Evolutionary conservation across 192 early-diverging fungal genomes (phyloP).

Genomic region (Mortierella hygrophila): DNA sequence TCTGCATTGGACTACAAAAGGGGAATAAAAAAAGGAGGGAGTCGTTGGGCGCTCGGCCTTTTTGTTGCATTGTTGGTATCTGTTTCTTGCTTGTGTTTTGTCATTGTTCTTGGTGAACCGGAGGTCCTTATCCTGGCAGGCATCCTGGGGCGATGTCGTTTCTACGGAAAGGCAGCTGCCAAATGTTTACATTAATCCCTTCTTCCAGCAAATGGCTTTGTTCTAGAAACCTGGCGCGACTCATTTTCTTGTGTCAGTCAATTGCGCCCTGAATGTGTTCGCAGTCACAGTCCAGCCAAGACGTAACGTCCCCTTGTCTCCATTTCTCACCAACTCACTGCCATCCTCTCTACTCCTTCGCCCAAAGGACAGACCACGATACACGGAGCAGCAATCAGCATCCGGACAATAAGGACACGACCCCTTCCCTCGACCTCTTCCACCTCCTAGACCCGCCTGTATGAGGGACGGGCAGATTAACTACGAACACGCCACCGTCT

Average conservation of each 20-base stretch:
- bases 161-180: neutral
- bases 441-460: constrained; percentile 10
- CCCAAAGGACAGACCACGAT: neutral
- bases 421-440: neutral
- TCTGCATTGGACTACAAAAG: neutral
- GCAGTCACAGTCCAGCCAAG: neutral
- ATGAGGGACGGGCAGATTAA: constrained; percentile 18
- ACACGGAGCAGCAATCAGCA: neutral
- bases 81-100: neutral
- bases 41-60: neutral
- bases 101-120: neutral
- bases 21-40: neutral
- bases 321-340: neutral
- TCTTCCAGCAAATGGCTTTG: neutral
- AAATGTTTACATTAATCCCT: neutral
- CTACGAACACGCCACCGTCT: constrained; percentile 27
- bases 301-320: too few relatives aligned
- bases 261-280: neutral
- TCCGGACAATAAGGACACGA: neutral
- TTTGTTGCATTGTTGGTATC: neutral
- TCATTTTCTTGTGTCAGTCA: neutral
- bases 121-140: neutral
- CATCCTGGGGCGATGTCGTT: neutral
- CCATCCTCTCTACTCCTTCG: neutral
- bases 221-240: neutral